Evolutionary conservation across 2,329 filamentous ascomycete genomes (phyloP), one percentile per base, ranked within the genome.

Genomic region (Verticillium longisporum): DNA sequence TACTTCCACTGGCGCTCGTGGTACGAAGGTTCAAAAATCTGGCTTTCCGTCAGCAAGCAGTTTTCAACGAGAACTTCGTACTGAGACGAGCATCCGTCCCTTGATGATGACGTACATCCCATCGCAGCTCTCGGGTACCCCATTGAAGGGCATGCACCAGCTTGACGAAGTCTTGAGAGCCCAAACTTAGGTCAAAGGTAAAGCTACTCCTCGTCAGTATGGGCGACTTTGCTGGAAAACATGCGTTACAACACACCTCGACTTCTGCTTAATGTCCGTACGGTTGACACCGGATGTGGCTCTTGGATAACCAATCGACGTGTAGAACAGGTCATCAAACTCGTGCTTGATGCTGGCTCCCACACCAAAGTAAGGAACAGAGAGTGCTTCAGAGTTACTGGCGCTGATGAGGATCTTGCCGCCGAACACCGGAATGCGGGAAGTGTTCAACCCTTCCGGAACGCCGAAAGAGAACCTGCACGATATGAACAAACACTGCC

Each of bases 1-100:
- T 78, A 79, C 6, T 67, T 61, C 78, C 78, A 81, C 33, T 74
- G 65, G 1, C 66, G 63, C 61, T 80, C 76, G 1, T 67, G 69
- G 72, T 75, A 80, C 11, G 68, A 67, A 5, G 61, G 62, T 1
- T 74, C 71, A 61, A 77, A 80, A 26, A 80, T 77, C 62, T 69
- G 10, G 18, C 2, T 0, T 15, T 32, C 26, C 10, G 33, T 15
- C 21, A 33, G 18, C 15, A 10, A 26, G 4, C 26, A 26, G 26
- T 26, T 26, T n/a, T 26, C 26, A 26, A 26, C 26, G 4, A 26
- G 26, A 26, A 26, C 3, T 26, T 26, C 26, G 26, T 26, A 26
- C 26, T 26, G 26, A 26, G 26, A 26, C 26, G 26, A 26, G 26
- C 26, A 26, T 26, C 26, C 4, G 26, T 26, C 26, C 26, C 3